Evolutionary conservation across 352 stramenopile genomes (phyloP).

Genomic region (Phytophthora pinifolia): DNA sequence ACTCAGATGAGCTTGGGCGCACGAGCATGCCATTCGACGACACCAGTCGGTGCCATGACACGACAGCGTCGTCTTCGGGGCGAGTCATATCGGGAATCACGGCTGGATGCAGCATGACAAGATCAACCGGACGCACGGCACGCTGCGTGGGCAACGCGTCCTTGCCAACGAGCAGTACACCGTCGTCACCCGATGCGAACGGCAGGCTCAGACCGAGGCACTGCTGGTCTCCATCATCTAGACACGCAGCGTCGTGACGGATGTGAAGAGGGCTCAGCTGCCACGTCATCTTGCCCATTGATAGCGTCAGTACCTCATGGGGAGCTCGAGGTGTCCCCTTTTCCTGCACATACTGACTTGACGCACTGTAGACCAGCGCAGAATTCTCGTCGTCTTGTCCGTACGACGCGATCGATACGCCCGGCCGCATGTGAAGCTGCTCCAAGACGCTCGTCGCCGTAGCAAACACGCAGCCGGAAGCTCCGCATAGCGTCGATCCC

Average conservation of each 20-base stretch:
- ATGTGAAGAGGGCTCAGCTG: conserved; percentile 27
- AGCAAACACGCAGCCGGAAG: conserved; percentile 28
- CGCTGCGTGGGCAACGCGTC: conserved; percentile 29
- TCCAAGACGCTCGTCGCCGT: conserved; percentile 23
- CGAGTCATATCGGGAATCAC: conserved; percentile 23
- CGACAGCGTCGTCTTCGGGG: conserved; percentile 14
- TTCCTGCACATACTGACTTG: conserved; percentile 18
- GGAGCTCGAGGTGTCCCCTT: conserved; percentile 5
- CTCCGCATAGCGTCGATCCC: conserved; percentile 20
- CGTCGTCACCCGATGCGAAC: conserved; percentile 17
- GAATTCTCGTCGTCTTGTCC: conserved; percentile 14
- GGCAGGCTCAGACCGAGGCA: conserved; percentile 42
- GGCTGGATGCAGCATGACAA: conserved; percentile 25
- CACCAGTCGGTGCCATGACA: conserved; percentile 36
- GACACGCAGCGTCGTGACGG: conserved; percentile 27
- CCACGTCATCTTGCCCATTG: conserved; percentile 50
- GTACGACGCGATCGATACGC: conserved; percentile 27
- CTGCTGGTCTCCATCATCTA: conserved; percentile 15
- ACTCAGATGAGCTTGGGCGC: conserved; percentile 19
- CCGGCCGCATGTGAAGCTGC: conserved; percentile 18
- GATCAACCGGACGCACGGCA: conserved; percentile 2
- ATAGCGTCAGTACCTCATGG: conserved; percentile 38
- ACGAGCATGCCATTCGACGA: conserved; percentile 28
- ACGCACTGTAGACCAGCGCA: conserved; percentile 31
- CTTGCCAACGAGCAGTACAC: conserved; percentile 35